Evolutionary conservation across 352 stramenopile species (phyloP), one percentile per base, ranked within the genome.

Genomic region (Phytophthora pini): DNA sequence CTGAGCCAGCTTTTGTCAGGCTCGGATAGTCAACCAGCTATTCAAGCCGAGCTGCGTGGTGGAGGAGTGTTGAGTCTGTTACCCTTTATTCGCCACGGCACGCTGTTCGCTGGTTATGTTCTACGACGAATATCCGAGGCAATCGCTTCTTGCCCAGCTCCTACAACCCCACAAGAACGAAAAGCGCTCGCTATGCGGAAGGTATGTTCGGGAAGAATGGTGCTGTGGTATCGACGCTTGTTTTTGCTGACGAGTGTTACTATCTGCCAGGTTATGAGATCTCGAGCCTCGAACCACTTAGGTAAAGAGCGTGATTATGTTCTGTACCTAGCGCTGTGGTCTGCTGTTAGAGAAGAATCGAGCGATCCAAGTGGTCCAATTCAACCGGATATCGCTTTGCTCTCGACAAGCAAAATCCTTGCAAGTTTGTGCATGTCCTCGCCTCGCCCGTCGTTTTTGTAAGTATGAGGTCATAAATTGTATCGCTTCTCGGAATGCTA

Each of bases 51-150:
- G 41, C 50, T 92, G 13, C 76, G 84, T 41, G 84, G 84, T 24
- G 76, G 78, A 32, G 84, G 84, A 26, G 72, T 93, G 4, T 36
- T 90, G 57, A 92, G 82, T 68, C 34, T 93, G n/a, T 48, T 92
- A n/a, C 84, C 84, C 36, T 91, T 86, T 65, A 80, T 93, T 67
- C 84, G 84, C 0, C 84, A 93, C 17, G 82, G 84, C 0, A 76
- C 80, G 26, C 52, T 93, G 0, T 93, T 84, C 50, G 71, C 72
- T 48, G 80, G 81, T 5, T 72, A 82, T 26, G 74, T 92, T 32
- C 50, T 93, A 26, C 66, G 72, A 24, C 70, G 75, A 39, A 76
- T 92, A 36, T 48, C 58, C 2, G 55, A 70, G 34, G 64, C 68
- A 22, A 90, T 92, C 34, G 54, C 57, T 12, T 75, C 47, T 3